Evolutionary conservation across 2,329 filamentous ascomycete species (phyloP).

Genomic region (Sclerotinia sclerotiorum): DNA sequence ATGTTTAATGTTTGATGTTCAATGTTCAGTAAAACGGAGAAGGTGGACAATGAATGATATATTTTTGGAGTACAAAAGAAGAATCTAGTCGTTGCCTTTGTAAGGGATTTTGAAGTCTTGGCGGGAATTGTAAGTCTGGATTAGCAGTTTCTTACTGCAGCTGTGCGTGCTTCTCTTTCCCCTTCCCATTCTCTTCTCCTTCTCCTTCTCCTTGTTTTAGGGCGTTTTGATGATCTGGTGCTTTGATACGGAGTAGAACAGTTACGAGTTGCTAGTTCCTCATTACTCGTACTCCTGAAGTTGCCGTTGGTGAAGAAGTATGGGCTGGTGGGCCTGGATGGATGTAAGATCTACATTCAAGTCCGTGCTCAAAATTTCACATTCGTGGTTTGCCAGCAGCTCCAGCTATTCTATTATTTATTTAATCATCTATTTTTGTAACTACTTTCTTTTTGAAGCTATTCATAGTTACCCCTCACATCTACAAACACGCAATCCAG

Average conservation of each 20-base stretch:
- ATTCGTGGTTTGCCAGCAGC: background rate
- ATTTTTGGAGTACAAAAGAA: conserved; percentile 1
- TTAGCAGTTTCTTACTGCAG: no score
- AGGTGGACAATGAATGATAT: background rate
- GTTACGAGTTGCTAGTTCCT: no score
- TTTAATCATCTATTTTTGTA: no score
- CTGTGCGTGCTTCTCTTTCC: background rate
- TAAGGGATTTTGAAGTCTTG: background rate
- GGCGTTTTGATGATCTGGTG: background rate
- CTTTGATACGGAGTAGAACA: background rate
- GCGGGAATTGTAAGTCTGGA: background rate
- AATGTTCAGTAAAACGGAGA: background rate
- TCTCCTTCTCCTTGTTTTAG: background rate
- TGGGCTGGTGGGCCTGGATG: background rate
- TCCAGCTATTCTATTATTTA: no score
- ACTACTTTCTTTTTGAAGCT: background rate
- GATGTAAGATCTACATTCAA: background rate
- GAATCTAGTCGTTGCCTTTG: conserved; percentile 18
- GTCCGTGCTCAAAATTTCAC: conserved; percentile 19
- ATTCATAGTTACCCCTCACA: background rate
- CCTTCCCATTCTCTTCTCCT: background rate
- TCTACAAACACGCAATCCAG: background rate
- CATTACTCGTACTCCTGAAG: background rate
- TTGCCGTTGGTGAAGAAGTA: background rate
- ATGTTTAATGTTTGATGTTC: background rate